These are phyloP conservation scores for Phytophthora parvispora DNA, from an alignment of 352 stramenopile genomes.

Conservation along the genomic window DNA sequence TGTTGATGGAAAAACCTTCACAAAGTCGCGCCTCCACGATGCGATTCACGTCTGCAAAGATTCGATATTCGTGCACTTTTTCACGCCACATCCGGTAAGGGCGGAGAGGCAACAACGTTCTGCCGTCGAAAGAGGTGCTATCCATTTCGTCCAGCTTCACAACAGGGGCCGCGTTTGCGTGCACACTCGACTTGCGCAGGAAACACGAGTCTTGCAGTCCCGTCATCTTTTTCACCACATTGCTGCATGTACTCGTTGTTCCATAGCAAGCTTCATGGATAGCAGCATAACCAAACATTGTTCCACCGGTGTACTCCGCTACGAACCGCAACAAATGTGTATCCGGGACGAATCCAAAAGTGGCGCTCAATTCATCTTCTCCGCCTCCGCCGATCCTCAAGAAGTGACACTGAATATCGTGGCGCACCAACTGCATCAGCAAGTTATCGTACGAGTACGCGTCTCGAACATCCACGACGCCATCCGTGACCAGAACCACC, in stretches of 20 bases:
- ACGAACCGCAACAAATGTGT: slow-evolving; percentile 84
- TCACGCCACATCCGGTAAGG: slow-evolving; percentile 90
- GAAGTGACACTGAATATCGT: slow-evolving; percentile 91
- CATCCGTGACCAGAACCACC: slow-evolving; percentile 88
- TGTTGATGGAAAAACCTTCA: slow-evolving; percentile 90
- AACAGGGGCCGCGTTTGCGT: slow-evolving; percentile 72
- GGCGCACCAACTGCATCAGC: slow-evolving; percentile 90
- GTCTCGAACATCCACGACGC: slow-evolving; percentile 84
- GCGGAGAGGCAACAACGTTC: slow-evolving; percentile 68
- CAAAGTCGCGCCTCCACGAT: slow-evolving; percentile 85
- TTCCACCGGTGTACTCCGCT: slow-evolving; percentile 73
- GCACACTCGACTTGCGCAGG: slow-evolving; percentile 72
- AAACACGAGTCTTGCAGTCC: slow-evolving; percentile 69
- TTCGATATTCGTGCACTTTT: slow-evolving; percentile 91
- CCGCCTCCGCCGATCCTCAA: slow-evolving; percentile 70
- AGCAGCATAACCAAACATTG: slow-evolving; percentile 69
- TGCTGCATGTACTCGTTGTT: slow-evolving; percentile 30
- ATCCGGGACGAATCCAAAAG: slow-evolving; percentile 90
- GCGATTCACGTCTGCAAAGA: slow-evolving; percentile 81
- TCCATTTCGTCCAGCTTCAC: slow-evolving; percentile 77
- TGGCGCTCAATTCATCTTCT: slow-evolving; percentile 67
- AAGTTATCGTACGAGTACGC: slow-evolving; percentile 88
- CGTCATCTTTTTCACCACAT: slow-evolving; percentile 66
- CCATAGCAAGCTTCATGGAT: slow-evolving; percentile 70
- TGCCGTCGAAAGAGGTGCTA: slow-evolving; percentile 77